Evolutionary conservation across 805 yeast genomes (phyloP).

Genomic region (Metschnikowia shivogae): DNA sequence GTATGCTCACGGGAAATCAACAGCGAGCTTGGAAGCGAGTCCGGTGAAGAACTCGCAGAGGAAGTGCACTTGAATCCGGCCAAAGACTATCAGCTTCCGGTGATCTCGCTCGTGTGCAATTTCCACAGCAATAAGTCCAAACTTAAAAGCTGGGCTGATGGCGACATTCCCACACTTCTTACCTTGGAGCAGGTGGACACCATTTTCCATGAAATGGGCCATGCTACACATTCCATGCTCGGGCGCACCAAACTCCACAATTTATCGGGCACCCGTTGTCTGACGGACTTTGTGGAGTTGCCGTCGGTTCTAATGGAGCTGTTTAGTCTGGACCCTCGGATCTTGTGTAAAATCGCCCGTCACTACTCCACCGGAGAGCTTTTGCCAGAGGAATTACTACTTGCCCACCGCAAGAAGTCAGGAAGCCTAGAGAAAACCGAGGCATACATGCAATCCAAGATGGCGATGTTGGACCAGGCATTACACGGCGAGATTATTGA

Average conservation of each 20-base stretch:
- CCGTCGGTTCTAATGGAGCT: slow-evolving; percentile 97
- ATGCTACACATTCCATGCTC: slow-evolving; percentile 96
- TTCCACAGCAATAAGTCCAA: slow-evolving; percentile 35
- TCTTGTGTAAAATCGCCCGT: slow-evolving; percentile 64
- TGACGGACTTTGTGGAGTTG: slow-evolving; percentile 92
- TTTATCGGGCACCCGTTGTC: slow-evolving; percentile 91
- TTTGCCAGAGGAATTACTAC: slow-evolving; percentile 48
- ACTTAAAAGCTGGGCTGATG: slow-evolving; percentile 26
- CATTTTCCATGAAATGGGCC: slow-evolving; percentile 97
- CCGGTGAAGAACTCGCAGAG: slow-evolving; percentile 18
- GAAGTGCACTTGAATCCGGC: slow-evolving; percentile 40
- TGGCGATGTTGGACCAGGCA: slow-evolving; percentile 85
- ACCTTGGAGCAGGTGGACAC: slow-evolving; percentile 84
- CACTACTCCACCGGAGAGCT: slow-evolving; percentile 67
- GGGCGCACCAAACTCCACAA: slow-evolving; percentile 89
- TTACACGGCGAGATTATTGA: slow-evolving; percentile 49
- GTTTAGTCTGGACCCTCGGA: slow-evolving; percentile 79
- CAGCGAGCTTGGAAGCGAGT: slow-evolving; percentile 31
- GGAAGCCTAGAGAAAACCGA: slow-evolving; percentile 63
- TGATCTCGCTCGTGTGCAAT: slow-evolving; percentile 84
- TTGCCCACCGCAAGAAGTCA: slow-evolving; percentile 48
- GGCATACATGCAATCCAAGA: slow-evolving; percentile 77
- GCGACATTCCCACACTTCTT: slow-evolving; percentile 48
- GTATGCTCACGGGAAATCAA: slow-evolving; percentile 86
- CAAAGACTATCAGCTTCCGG: slow-evolving; percentile 73